Percentiles rank a stretch among this genome's conserved stretches.
phyloP scores from a whole-genome alignment of 768 basidiomycete genomes.

The Candolleomyces aberdarensis region DNA sequence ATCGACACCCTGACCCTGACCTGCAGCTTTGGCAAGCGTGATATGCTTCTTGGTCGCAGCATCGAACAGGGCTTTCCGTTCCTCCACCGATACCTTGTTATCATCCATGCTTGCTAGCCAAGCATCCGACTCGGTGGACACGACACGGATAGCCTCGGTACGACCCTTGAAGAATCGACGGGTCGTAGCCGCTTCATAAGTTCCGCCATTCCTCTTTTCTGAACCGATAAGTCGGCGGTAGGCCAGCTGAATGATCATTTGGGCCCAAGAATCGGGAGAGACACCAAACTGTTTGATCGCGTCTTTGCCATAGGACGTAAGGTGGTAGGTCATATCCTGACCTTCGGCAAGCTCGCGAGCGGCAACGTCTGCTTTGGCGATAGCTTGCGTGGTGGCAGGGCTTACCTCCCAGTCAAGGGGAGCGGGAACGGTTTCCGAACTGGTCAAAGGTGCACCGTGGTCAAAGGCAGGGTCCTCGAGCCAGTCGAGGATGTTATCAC shows the following conservation, averaged over 20 bases:
- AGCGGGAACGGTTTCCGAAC: constrained; percentile 29
- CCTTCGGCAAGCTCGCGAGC: constrained; percentile 56
- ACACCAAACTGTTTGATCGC: constrained; percentile 83
- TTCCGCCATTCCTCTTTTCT: constrained; percentile 63
- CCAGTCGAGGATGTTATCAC: constrained; percentile 63
- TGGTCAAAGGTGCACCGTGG: constrained; percentile 39
- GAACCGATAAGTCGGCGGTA: constrained; percentile 65
- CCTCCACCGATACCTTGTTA: constrained; percentile 30
- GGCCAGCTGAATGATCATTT: constrained; percentile 89
- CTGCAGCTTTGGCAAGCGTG: constrained; percentile 59
- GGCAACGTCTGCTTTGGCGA: constrained; percentile 52
- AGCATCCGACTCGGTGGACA: constrained; percentile 69
- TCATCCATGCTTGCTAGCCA: constrained; percentile 80
- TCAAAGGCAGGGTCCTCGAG: constrained; percentile 64
- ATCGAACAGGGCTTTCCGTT: constrained; percentile 52
- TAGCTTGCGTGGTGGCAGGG: constrained; percentile 43
- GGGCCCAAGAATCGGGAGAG: constrained; percentile 95
- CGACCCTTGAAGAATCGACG: constrained; percentile 84
- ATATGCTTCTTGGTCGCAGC: constrained; percentile 65
- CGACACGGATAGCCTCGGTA: constrained; percentile 91
- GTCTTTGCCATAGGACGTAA: constrained; percentile 80
- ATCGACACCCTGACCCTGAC: constrained; percentile 75
- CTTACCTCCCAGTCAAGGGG: constrained; percentile 67
- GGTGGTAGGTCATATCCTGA: constrained; percentile 60
- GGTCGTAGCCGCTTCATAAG: constrained; percentile 96